A percentile compares a stretch with the other conserved stretches of the same genome.
phyloP scores from a whole-genome alignment of 2,329 filamentous ascomycete species.

The Sporothrix brunneoviolacea region DNA sequence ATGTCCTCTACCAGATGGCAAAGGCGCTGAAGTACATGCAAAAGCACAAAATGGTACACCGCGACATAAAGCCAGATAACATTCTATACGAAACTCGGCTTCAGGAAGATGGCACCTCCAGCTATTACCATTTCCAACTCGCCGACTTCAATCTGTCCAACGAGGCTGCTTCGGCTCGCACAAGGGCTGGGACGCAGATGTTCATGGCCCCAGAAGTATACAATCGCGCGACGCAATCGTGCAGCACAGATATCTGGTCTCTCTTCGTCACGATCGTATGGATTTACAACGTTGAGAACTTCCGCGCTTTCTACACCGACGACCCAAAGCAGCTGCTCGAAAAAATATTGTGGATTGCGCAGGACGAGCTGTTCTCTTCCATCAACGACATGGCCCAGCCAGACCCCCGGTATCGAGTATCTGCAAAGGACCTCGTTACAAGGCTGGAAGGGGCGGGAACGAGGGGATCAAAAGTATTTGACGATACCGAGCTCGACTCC shows the following conservation, averaged over 20 bases:
- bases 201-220: constrained; percentile 27
- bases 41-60: constrained; percentile 72
- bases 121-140: constrained; percentile 63
- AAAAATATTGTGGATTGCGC: constrained; percentile 12
- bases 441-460: neutral
- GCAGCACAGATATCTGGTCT: constrained; percentile 27
- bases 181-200: constrained; percentile 21
- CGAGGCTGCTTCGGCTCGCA: constrained; percentile 19
- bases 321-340: constrained; percentile 15
- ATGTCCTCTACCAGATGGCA: constrained; percentile 19
- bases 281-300: constrained; percentile 18
- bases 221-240: constrained; percentile 17
- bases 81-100: constrained; percentile 68
- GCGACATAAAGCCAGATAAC: constrained; percentile 96
- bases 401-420: constrained; percentile 5
- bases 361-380: neutral
- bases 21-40: constrained; percentile 20
- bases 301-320: constrained; percentile 14
- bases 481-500: too few relatives aligned
- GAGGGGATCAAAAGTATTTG: too few relatives aligned
- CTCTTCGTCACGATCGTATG: constrained; percentile 26
- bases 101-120: constrained; percentile 15
- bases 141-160: constrained; percentile 96
- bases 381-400: constrained; percentile 3
- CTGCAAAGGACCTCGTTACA: neutral